These are phyloP conservation scores for Camellia japonica DNA, from an alignment of 148 eudicot species.

Conservation along the genomic window DNA sequence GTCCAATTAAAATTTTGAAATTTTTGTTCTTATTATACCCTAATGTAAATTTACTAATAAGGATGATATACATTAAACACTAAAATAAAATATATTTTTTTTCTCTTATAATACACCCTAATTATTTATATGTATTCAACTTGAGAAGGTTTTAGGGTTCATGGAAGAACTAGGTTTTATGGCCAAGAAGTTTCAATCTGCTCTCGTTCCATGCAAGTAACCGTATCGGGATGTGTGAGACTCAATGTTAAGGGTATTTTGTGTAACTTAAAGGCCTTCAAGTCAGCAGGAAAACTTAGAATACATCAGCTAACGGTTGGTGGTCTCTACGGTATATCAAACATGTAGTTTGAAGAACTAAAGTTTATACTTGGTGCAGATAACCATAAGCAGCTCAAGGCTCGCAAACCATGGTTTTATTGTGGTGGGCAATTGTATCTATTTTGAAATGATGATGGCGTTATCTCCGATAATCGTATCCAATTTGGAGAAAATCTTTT, in stretches of 20 bases:
- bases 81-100: no score
- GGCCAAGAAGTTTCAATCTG: background rate
- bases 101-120: no score
- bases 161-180: no score
- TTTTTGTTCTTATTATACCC: no score
- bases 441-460: constrained; percentile 41
- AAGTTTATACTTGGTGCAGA: constrained; percentile 31
- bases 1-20: no score
- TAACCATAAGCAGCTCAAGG: constrained; percentile 6
- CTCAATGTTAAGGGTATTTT: constrained; percentile 32
- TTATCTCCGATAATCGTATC: constrained; percentile 4
- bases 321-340: constrained; percentile 28
- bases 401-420: constrained; percentile 35
- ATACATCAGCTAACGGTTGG: constrained; percentile 37
- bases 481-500: no score
- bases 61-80: no score
- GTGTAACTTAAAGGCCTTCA: constrained; percentile 28
- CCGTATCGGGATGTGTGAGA: constrained; percentile 35
- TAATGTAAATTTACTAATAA: no score
- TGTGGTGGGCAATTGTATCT: constrained; percentile 32
- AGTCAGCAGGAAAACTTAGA: constrained; percentile 24
- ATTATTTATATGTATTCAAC: no score
- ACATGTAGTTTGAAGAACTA: constrained; percentile 34
- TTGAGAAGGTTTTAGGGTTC: no score
- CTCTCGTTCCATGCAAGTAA: constrained; percentile 34